phyloP scores from a whole-genome alignment of 2,329 filamentous ascomycete species.

The Periconia digitata region DNA sequence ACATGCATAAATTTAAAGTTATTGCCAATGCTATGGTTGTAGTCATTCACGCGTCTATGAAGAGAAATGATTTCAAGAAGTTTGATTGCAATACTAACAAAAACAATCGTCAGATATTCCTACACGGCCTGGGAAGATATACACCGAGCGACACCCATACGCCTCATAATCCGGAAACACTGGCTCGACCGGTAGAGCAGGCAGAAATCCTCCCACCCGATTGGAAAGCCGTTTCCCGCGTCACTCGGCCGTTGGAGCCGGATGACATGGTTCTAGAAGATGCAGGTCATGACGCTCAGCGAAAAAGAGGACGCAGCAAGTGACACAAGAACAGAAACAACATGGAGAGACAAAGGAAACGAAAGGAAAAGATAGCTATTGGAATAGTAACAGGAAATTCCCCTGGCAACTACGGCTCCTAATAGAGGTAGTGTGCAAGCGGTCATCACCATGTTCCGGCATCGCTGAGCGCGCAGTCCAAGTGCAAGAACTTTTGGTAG shows the following conservation, averaged over 20 bases:
- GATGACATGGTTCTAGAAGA: conserved; percentile 36
- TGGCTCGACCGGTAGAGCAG: background rate
- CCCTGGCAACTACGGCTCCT: background rate
- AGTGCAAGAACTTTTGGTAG: conserved; percentile 26
- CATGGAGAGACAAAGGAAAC: conserved; percentile 8
- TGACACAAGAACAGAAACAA: background rate
- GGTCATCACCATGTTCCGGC: background rate
- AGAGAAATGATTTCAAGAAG: background rate
- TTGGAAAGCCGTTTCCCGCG: background rate
- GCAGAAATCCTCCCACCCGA: background rate
- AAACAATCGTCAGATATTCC: background rate
- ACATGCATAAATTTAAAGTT: no score
- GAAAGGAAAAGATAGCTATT: conserved; percentile 5
- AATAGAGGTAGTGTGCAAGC: background rate
- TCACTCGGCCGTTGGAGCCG: conserved; percentile 4
- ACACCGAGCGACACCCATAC: background rate
- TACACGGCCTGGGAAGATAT: background rate
- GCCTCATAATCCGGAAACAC: background rate
- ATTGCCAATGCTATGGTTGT: no score
- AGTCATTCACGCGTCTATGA: no score
- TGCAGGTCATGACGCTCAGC: conserved; percentile 4
- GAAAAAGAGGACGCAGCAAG: background rate
- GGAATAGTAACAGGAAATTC: conserved; percentile 4
- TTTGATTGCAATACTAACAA: background rate
- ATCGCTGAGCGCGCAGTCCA: conserved; percentile 5